A percentile compares a stretch with the other conserved stretches of the same genome.
phyloP scores from a whole-genome alignment of 2,329 filamentous ascomycete species.

The Cylindrodendrum hubeiense region DNA sequence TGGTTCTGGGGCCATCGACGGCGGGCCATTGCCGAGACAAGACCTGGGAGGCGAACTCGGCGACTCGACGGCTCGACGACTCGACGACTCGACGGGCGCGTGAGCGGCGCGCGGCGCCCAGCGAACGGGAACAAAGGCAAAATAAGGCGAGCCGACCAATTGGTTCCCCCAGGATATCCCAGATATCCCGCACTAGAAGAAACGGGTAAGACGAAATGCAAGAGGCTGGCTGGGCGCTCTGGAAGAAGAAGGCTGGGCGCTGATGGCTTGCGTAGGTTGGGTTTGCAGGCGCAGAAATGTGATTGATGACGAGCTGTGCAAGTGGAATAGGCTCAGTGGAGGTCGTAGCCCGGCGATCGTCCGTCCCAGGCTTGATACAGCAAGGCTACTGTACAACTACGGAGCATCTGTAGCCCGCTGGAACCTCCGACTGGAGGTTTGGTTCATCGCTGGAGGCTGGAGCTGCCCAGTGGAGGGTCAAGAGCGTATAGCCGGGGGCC shows the following conservation, averaged over 20 bases:
- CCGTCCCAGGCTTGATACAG: constrained; percentile 13
- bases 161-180: neutral
- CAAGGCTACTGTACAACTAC: constrained; percentile 18
- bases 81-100: neutral
- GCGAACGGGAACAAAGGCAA: neutral
- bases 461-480: too few species aligned
- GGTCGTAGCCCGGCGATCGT: constrained; percentile 14
- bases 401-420: constrained; percentile 13
- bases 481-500: neutral
- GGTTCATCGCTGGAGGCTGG: neutral
- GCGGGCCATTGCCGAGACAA: constrained; percentile 15
- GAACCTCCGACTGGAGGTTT: neutral
- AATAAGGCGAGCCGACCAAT: neutral
- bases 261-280: neutral
- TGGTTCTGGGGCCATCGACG: constrained; percentile 5
- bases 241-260: constrained; percentile 18
- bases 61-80: too few species aligned
- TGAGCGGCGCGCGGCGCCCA: neutral
- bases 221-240: constrained; percentile 24
- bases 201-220: constrained; percentile 17
- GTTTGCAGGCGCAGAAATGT: neutral
- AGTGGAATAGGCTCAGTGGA: constrained; percentile 12
- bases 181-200: neutral
- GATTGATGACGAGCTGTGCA: neutral
- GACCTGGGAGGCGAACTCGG: too few species aligned